A percentile compares a stretch with the other conserved stretches of the same genome.
phyloP scores from a whole-genome alignment of 805 yeast species.

The Nadsonia fulvescens region DNA sequence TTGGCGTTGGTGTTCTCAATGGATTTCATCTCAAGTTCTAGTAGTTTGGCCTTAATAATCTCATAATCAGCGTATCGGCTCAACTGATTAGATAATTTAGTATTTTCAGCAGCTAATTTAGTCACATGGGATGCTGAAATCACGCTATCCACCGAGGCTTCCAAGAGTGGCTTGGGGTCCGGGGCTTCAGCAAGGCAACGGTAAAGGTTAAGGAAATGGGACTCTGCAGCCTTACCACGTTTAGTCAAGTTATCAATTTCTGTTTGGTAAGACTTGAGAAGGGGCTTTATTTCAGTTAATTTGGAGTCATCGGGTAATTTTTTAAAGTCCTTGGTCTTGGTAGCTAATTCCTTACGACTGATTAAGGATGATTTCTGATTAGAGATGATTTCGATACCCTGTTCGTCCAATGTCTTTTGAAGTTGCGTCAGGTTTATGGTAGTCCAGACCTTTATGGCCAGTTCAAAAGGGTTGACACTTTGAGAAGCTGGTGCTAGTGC shows the following conservation, averaged over 20 bases:
- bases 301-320: constrained; percentile 53
- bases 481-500: too few species aligned
- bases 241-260: constrained; percentile 73
- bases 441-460: constrained; percentile 59
- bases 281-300: constrained; percentile 41
- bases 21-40: constrained; percentile 41
- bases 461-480: too few species aligned
- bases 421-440: constrained; percentile 51
- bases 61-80: constrained; percentile 63
- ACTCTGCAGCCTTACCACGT: constrained; percentile 59
- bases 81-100: constrained; percentile 30
- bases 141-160: constrained; percentile 48
- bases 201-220: constrained; percentile 56
- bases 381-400: constrained; percentile 54
- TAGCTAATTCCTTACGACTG: constrained; percentile 59
- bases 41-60: constrained; percentile 42
- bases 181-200: constrained; percentile 74
- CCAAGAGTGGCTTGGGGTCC: constrained; percentile 72
- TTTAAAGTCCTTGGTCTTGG: constrained; percentile 72
- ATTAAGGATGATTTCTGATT: constrained; percentile 50
- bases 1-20: constrained; percentile 36
- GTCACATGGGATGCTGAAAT: constrained; percentile 34
- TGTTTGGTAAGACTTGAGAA: constrained; percentile 62
- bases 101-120: constrained; percentile 32
- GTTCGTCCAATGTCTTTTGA: constrained; percentile 57